Percentiles rank a stretch among this genome's conserved stretches.
phyloP scores from a whole-genome alignment of 352 stramenopile genomes.

The Aphanomyces astaci region DNA sequence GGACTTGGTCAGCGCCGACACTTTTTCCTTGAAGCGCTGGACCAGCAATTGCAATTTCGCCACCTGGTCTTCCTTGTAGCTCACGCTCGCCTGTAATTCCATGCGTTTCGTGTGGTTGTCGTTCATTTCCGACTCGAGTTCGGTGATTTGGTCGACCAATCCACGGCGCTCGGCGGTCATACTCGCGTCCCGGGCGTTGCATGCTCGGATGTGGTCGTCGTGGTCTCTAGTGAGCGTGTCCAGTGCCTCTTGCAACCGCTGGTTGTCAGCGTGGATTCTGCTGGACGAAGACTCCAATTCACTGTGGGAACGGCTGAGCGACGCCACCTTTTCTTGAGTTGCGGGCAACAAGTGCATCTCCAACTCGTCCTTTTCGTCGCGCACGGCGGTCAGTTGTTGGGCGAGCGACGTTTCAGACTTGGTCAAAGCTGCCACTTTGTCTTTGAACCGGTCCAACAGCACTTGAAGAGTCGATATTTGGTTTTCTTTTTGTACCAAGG shows the following conservation, averaged over 20 bases:
- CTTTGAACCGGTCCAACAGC: conserved; percentile 16
- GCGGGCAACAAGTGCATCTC: background rate
- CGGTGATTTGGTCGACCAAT: background rate
- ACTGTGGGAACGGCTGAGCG: background rate
- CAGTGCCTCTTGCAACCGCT: background rate
- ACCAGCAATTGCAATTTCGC: background rate
- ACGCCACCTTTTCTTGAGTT: background rate
- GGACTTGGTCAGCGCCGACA: background rate
- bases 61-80: background rate
- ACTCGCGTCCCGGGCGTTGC: background rate
- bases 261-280: background rate
- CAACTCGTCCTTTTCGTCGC: background rate
- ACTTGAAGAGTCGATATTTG: background rate
- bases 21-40: conserved; percentile 21
- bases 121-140: background rate
- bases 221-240: background rate
- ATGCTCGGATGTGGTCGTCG: background rate
- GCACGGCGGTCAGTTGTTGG: background rate
- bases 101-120: background rate
- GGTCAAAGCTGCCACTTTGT: conserved; percentile 15
- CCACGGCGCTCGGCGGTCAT: background rate
- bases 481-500: background rate
- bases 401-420: background rate
- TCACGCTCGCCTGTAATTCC: background rate
- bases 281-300: background rate